Base-by-base conservation (phyloP, 192 early-diverging fungal genomes). In the Entomortierella lignicola region DNA sequence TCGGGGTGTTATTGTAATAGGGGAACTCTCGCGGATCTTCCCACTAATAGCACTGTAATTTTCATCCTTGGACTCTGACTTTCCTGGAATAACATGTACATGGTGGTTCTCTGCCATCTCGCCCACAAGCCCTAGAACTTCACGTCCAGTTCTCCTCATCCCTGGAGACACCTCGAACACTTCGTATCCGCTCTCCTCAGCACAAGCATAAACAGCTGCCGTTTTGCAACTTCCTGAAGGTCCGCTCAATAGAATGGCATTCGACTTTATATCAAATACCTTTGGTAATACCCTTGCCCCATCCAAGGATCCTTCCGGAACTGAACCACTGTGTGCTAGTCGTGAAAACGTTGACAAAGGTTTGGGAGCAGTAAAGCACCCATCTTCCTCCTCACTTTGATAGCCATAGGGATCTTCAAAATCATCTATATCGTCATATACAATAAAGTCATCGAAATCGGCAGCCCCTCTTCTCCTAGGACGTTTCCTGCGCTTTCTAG, bases 121-220 rank as follows among this genome's bases (percentile, higher is more conserved):
- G 4, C 90, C 89, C 0, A 94, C 72, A 15, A 87, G 58, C 4
- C 71, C 83, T 39, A 89, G 21, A 0, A 96, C 67, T n/a, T 94
- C 92, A 56, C 91, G 93, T 27, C 91, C 91, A 13, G 86, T 89
- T 29, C 95, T 87, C 25, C 85, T 80, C 65, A 84, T 82, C 2
- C 90, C 89, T 0, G 92, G 82, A 66, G 94, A 86, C 4, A 94
- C 84, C 75, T 96, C 95, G 63, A 92, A 85, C 20, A 95, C 89
- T 29, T 91, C 89, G 67, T 89, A 96, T 1, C 90, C 92, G 51
- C 84, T 81, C 65, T 94, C 91, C 11, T 83, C 81, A 2, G 94
- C 95, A 37, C 87, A 90, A 0, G 93, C 89, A 66, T 90, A 90
- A 0, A 95, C 90, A 0, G 89, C 77, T 4, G 91, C 89, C 1